phyloP scores from a whole-genome alignment of 2,329 filamentous ascomycete genomes.

The Xylariomycetidae sp. region DNA sequence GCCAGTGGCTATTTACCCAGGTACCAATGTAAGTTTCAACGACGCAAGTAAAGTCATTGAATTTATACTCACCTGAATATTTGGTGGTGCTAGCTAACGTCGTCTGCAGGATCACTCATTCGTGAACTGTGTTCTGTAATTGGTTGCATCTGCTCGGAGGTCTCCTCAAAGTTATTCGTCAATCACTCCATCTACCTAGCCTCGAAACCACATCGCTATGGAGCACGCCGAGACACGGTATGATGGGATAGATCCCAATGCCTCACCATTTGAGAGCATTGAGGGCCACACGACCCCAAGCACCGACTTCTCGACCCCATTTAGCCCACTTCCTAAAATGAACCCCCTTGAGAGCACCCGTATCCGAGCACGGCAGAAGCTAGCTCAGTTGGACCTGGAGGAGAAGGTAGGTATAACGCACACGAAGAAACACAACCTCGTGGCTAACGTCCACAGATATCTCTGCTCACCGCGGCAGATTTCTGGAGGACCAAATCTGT shows the following conservation, averaged over 20 bases:
- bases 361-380: constrained; percentile 41
- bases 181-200: no score
- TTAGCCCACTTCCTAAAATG: constrained; percentile 35
- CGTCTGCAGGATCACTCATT: no score
- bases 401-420: constrained; percentile 45
- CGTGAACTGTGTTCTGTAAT: no score
- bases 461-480: constrained; percentile 57
- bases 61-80: no score
- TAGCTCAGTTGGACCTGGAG: constrained; percentile 47
- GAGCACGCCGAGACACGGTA: constrained; percentile 23
- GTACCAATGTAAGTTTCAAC: no score
- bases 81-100: no score
- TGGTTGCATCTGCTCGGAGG: no score
- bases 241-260: constrained; percentile 30
- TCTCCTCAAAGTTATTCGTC: no score
- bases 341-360: constrained; percentile 34
- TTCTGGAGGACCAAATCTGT: constrained; percentile 68
- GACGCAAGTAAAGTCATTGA: no score
- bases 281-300: constrained; percentile 41
- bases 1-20: no score
- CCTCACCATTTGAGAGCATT: constrained; percentile 31
- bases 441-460: constrained; percentile 41
- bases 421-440: not conserved
- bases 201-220: no score
- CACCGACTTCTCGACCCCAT: constrained; percentile 44